These are phyloP conservation scores for Hemileccinum rubropunctum DNA, from an alignment of 768 basidiomycete species.

Conservation along the genomic window DNA sequence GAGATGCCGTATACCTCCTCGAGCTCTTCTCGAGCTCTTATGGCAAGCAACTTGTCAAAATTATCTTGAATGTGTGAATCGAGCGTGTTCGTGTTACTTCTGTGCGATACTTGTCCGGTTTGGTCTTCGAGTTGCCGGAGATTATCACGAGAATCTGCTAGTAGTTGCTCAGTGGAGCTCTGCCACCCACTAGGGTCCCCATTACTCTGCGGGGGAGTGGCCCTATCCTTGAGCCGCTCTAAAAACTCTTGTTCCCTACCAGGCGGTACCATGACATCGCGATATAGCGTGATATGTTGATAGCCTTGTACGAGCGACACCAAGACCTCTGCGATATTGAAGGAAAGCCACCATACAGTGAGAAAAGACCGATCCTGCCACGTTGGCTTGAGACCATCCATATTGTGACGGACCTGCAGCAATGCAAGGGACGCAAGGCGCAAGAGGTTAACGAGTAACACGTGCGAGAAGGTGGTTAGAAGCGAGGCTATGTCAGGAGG, in stretches of 20 bases:
- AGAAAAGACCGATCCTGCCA: slow-evolving; percentile 58
- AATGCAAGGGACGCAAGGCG: slow-evolving; percentile 55
- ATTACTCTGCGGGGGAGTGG: slow-evolving; percentile 7
- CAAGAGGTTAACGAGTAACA: slow-evolving; percentile 49
- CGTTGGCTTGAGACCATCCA: slow-evolving; percentile 42
- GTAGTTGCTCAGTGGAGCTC: slow-evolving; percentile 5
- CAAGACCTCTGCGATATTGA: slow-evolving; percentile 65
- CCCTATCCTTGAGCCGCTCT: slow-evolving; percentile 24
- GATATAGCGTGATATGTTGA: slow-evolving; percentile 61
- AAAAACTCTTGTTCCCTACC: slow-evolving; percentile 40
- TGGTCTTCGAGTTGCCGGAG: slow-evolving; percentile 22
- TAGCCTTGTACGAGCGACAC: slow-evolving; percentile 72
- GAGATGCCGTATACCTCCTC: slow-evolving; percentile 82
- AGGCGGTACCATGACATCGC: slow-evolving; percentile 58
- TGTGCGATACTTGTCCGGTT: not conserved
- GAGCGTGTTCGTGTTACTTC: slow-evolving; percentile 15
- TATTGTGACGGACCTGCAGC: slow-evolving; percentile 48
- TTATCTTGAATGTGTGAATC: slow-evolving; percentile 56
- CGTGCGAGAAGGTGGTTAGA: slow-evolving; percentile 44
- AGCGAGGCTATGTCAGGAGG: slow-evolving; percentile 31
- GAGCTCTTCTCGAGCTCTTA: slow-evolving; percentile 70
- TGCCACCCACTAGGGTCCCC: slow-evolving; percentile 10
- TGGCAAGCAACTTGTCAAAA: slow-evolving; percentile 58
- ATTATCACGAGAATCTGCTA: slow-evolving; percentile 13
- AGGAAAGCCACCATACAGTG: slow-evolving; percentile 73